phyloP scores from a whole-genome alignment of 2,329 filamentous ascomycete species.

The Sporothrix pallida region DNA sequence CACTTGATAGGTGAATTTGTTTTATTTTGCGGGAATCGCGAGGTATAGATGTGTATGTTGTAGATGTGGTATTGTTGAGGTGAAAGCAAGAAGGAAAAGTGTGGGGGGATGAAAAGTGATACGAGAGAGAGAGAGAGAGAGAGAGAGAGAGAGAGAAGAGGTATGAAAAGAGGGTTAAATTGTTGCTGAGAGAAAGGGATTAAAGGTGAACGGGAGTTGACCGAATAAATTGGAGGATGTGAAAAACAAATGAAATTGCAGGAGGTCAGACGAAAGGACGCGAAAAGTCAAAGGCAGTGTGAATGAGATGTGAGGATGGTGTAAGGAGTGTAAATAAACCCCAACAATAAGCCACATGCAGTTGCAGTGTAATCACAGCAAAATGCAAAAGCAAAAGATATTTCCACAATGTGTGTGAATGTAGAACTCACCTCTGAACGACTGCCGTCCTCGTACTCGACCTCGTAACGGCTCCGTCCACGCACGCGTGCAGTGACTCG shows the following conservation, averaged over 20 bases:
- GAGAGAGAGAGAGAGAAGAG: not conserved
- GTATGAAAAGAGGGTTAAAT: not conserved
- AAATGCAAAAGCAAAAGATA: not conserved
- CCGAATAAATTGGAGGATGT: too few relatives aligned
- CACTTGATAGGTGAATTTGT: not conserved
- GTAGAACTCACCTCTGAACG: conserved; percentile 34
- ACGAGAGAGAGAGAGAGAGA: not conserved
- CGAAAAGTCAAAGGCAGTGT: not conserved
- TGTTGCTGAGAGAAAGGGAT: not conserved
- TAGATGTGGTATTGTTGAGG: not conserved
- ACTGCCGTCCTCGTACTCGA: conserved; percentile 38
- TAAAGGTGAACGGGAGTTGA: not conserved
- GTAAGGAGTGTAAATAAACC: not conserved
- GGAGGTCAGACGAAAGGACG: too few relatives aligned
- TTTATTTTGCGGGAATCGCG: too few relatives aligned
- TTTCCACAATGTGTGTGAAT: not conserved
- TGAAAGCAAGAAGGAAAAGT: not conserved
- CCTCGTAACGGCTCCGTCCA: conserved; percentile 34
- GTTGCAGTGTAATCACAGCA: not conserved
- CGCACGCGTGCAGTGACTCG: conserved; percentile 27
- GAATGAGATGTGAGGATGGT: not conserved
- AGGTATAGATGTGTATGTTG: too few relatives aligned
- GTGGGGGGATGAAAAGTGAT: not conserved
- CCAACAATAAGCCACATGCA: too few relatives aligned
- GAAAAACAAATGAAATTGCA: too few relatives aligned